phyloP scores from a whole-genome alignment of 768 basidiomycete species.

The Tephrocybe sp. region DNA sequence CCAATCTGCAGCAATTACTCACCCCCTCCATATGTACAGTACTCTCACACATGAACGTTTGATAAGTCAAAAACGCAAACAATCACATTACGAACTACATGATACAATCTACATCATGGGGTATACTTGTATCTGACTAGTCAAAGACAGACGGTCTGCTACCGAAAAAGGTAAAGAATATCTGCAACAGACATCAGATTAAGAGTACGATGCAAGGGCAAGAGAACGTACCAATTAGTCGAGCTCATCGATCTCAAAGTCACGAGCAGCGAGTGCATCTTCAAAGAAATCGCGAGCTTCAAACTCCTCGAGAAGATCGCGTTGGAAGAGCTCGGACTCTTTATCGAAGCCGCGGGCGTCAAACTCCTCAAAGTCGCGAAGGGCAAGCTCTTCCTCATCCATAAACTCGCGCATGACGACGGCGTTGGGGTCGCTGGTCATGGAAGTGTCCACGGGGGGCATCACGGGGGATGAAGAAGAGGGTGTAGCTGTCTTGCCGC shows the following conservation, averaged over 20 bases:
- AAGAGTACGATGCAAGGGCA: background rate
- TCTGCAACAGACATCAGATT: background rate
- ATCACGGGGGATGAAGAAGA: background rate
- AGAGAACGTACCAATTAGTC: slow-evolving; percentile 4
- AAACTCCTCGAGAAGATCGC: background rate
- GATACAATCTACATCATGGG: background rate
- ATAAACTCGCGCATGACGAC: background rate
- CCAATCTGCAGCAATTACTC: too few relatives aligned
- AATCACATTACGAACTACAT: background rate
- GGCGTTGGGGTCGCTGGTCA: background rate
- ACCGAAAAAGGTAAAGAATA: background rate
- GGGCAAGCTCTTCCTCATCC: background rate
- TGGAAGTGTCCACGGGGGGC: background rate
- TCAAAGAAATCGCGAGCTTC: background rate
- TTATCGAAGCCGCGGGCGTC: background rate
- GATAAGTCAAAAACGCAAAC: too few relatives aligned
- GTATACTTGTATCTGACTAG: background rate
- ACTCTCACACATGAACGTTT: too few relatives aligned
- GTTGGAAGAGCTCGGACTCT: background rate
- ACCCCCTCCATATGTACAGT: too few relatives aligned
- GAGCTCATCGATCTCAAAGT: slow-evolving; percentile 7
- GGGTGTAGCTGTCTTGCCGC: background rate
- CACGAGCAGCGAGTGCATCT: background rate
- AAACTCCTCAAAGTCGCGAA: background rate
- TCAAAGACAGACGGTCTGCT: background rate